Evolutionary conservation across 1,284 basidiomycete species (phyloP), one percentile per base, ranked within the genome.

Genomic region (Hemileia vastatrix): DNA sequence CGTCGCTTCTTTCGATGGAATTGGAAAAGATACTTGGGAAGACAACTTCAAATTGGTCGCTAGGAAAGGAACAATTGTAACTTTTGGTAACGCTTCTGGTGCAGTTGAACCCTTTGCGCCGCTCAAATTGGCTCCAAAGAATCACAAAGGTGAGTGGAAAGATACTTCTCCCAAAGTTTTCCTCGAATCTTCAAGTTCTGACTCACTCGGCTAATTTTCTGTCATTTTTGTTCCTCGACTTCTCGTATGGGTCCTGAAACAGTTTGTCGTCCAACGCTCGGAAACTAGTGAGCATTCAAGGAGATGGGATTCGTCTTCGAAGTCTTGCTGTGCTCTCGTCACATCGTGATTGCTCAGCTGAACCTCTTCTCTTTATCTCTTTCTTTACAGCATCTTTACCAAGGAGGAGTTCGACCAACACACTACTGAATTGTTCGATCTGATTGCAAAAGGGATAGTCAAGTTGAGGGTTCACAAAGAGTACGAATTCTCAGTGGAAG

Each of bases 61-160:
- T 8, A 67, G 70, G 15, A 72, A 72, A 50, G 72, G 70, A 4
- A 80, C 79, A 2, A 76, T 97, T 43, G 86, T 93, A n/a, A 86
- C 85, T 6, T 84, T 92, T 57, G 94, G 94, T 0, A 96, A 95
- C 73, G 89, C 93, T 0, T 92, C 88, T 9, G 93, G 91, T 2
- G 77, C 86, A 9, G 74, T 76, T 6, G 68, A 77, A 8, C 70
- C 88, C 0, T 85, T 94, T 71, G 76, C 85, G 1, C 82, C 86
- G 0, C 78, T 90, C 64, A 86, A 84, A 71, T 82, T 96, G 19
- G 79, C 81, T 0, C 80, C 84, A 66, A 97, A 94, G 80, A 93
- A 93, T 69, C 75, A 93, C 68, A 89, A 86, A 65, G 61, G 70
- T 67, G 27, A 48, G 66, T 56, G 47, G 23, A 11, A 43, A 11